phyloP scores from a whole-genome alignment of 2,329 filamentous ascomycete genomes.

The Talaromyces sp. region DNA sequence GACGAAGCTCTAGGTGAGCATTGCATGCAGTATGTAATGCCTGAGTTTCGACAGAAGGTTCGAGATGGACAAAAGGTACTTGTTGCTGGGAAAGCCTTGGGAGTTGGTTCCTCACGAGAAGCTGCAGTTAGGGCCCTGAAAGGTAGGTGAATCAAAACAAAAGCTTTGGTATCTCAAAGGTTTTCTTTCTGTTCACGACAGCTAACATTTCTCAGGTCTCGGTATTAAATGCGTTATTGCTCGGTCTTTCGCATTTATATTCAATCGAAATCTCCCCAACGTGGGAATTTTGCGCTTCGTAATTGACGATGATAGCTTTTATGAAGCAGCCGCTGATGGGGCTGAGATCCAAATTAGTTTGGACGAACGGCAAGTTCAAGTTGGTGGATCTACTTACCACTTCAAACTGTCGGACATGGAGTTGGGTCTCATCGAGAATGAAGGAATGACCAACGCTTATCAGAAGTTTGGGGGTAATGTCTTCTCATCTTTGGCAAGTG shows the following conservation, averaged over 20 bases:
- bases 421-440: constrained; percentile 39
- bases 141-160: constrained; percentile 21
- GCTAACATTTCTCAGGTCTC: constrained; percentile 20
- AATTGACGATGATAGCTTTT: constrained; percentile 45
- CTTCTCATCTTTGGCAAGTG: no score
- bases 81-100: constrained; percentile 47
- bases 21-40: constrained; percentile 39
- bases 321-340: constrained; percentile 38
- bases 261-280: constrained; percentile 49
- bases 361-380: constrained; percentile 20
- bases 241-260: constrained; percentile 50
- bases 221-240: constrained; percentile 49
- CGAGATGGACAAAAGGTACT: neutral
- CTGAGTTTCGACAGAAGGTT: constrained; percentile 43
- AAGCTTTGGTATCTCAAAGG: no score
- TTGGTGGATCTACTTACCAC: constrained; percentile 26
- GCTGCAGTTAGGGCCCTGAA: constrained; percentile 46
- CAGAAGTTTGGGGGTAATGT: neutral
- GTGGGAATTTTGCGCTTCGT: constrained; percentile 50
- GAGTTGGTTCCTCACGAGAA: constrained; percentile 50
- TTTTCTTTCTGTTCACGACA: no score
- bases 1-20: constrained; percentile 7
- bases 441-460: constrained; percentile 46
- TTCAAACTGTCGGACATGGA: constrained; percentile 47
- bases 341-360: constrained; percentile 43